Percentiles rank a stretch among this genome's conserved stretches.
These are phyloP conservation scores for Aspergillus neotritici DNA, from an alignment of 2,329 filamentous ascomycete species.

Conservation along the genomic window DNA sequence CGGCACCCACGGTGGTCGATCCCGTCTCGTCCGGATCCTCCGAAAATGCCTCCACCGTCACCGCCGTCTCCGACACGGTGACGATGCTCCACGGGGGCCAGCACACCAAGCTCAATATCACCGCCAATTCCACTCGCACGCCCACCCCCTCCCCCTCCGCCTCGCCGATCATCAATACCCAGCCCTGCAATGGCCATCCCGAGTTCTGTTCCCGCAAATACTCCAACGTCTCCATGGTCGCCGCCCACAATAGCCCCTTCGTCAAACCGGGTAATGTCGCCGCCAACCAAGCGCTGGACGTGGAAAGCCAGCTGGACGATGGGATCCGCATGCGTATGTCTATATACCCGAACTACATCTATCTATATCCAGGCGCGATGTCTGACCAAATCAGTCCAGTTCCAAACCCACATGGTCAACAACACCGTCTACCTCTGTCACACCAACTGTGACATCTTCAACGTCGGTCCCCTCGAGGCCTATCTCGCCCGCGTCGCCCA, in stretches of 20 bases:
- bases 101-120: constrained; percentile 40
- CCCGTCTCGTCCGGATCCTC: constrained; percentile 7
- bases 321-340: constrained; percentile 54
- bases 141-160: constrained; percentile 39
- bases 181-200: constrained; percentile 71
- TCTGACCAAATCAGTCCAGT: constrained; percentile 47
- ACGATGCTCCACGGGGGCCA: constrained; percentile 38
- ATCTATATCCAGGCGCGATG: too few relatives aligned
- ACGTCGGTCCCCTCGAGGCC: constrained; percentile 69
- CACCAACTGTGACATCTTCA: constrained; percentile 72
- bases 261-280: constrained; percentile 63
- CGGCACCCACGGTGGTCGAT: too few relatives aligned
- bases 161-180: constrained; percentile 57
- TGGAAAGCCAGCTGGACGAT: constrained; percentile 69
- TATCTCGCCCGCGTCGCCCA: constrained; percentile 63
- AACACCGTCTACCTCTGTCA: constrained; percentile 72
- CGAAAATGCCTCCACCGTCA: constrained; percentile 26
- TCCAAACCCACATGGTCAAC: constrained; percentile 54
- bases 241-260: constrained; percentile 78
- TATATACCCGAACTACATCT: too few relatives aligned
- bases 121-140: constrained; percentile 44
- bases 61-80: constrained; percentile 33
- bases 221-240: constrained; percentile 73
- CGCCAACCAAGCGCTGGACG: constrained; percentile 66
- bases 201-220: constrained; percentile 73